Evolutionary conservation across 768 basidiomycete species (phyloP).

Genomic region (Tylopilus balloui): DNA sequence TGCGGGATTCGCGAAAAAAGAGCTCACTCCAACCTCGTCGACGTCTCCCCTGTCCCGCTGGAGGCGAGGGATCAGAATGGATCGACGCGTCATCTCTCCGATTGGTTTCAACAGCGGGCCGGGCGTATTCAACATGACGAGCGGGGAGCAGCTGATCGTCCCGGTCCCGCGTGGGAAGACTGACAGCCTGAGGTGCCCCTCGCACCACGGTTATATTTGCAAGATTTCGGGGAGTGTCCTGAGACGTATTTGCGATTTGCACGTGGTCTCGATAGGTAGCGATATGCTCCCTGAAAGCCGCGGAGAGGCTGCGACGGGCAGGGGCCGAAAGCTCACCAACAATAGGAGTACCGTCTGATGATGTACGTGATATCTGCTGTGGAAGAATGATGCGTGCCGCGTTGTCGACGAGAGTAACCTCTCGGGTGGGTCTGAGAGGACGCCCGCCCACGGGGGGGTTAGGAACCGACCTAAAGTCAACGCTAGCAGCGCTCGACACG

Average conservation of each 20-base stretch:
- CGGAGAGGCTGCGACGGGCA: slow-evolving; percentile 19
- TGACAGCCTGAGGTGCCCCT: slow-evolving; percentile 19
- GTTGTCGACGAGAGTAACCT: slow-evolving; percentile 18
- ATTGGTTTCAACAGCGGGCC: slow-evolving; percentile 1
- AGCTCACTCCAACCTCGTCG: slow-evolving; percentile 33
- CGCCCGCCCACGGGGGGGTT: slow-evolving; percentile 9
- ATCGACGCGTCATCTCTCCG: slow-evolving; percentile 9
- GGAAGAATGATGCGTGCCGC: slow-evolving; percentile 17
- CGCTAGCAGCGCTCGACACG: neutral
- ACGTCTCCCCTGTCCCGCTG: slow-evolving; percentile 22
- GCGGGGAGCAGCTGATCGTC: slow-evolving; percentile 12
- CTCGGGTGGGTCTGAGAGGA: slow-evolving; percentile 14
- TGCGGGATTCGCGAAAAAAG: neutral
- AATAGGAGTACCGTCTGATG: slow-evolving; percentile 19
- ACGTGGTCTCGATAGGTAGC: slow-evolving; percentile 12
- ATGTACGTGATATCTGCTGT: slow-evolving; percentile 24
- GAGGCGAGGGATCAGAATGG: slow-evolving; percentile 10
- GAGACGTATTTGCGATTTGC: slow-evolving; percentile 5
- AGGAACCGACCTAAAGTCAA: slow-evolving; percentile 4
- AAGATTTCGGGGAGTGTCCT: slow-evolving; percentile 19
- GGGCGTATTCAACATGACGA: slow-evolving; percentile 9
- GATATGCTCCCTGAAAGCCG: slow-evolving; percentile 21
- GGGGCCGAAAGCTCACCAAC: slow-evolving; percentile 15
- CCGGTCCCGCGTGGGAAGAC: slow-evolving; percentile 23
- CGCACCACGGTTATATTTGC: slow-evolving; percentile 23